Percentiles rank a stretch among this genome's conserved stretches.
Evolutionary conservation across 2,329 filamentous ascomycete species (phyloP).

Genomic region (Tolypocladium ophioglossoides): DNA sequence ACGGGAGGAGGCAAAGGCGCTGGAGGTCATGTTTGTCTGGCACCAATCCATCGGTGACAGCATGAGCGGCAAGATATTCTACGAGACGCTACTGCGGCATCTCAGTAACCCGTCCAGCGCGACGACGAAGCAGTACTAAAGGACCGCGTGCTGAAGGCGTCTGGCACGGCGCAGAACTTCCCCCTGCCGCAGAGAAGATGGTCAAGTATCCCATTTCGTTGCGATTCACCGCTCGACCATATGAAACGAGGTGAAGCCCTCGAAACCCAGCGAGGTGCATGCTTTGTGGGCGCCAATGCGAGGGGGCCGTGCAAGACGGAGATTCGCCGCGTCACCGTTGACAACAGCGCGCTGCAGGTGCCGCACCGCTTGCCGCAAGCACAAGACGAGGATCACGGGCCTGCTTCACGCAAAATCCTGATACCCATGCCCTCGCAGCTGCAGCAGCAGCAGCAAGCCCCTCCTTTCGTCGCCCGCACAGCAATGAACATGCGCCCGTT

Average conservation of each 20-base stretch:
- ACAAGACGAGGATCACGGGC: not conserved
- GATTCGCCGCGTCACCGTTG: not conserved
- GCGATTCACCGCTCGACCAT: not conserved
- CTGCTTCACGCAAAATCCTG: not conserved
- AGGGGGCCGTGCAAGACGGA: not conserved
- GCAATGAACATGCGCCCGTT: not conserved
- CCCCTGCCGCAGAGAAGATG: not conserved
- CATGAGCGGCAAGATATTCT: conserved; percentile 11
- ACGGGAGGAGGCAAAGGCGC: not conserved
- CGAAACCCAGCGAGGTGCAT: not conserved
- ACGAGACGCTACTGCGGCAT: conserved; percentile 5
- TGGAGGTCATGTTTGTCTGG: conserved; percentile 8
- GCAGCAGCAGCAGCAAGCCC: not conserved
- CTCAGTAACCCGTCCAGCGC: not conserved
- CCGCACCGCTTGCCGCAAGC: not conserved
- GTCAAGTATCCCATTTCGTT: not conserved
- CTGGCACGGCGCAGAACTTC: not conserved
- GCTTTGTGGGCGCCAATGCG: not conserved
- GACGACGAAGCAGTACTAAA: not conserved
- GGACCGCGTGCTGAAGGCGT: not conserved
- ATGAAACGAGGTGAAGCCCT: not conserved
- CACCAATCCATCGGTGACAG: conserved; percentile 9
- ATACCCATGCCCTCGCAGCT: not conserved
- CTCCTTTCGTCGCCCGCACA: not conserved
- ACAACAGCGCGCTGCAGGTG: not conserved